phyloP scores from a whole-genome alignment of 176 grass and related monocot species.

The Eragrostis nindensis region DNA sequence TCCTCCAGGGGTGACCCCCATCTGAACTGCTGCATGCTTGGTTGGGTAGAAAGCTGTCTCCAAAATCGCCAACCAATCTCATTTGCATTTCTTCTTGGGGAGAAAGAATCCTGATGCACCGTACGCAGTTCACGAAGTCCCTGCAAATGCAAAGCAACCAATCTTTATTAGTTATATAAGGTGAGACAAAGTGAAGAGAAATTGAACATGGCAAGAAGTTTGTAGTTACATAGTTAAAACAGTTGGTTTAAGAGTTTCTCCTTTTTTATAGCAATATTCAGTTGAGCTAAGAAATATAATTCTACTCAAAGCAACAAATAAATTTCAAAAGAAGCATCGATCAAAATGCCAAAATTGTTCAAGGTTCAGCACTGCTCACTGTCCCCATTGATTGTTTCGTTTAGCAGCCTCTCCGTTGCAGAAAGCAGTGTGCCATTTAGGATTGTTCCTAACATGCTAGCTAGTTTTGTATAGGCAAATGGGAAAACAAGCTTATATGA shows the following conservation, averaged over 20 bases:
- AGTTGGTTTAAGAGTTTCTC: constrained; percentile 3
- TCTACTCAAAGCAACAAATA: constrained; percentile 6
- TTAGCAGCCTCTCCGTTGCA: constrained; percentile 5
- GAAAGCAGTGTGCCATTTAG: constrained; percentile 10
- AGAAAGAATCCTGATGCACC: constrained; percentile 74
- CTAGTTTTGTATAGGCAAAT: constrained; percentile 4
- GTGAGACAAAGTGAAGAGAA: constrained; percentile 17
- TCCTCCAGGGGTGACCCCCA: constrained; percentile 54
- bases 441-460: neutral
- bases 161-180: neutral
- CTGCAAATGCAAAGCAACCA: constrained; percentile 41
- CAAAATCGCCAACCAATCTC: constrained; percentile 57
- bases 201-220: neutral
- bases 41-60: constrained; percentile 54
- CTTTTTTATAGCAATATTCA: constrained; percentile 1
- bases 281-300: neutral
- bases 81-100: constrained; percentile 80
- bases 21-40: constrained; percentile 78
- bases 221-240: neutral
- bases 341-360: constrained; percentile 15
- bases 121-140: constrained; percentile 74
- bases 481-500: constrained; percentile 29
- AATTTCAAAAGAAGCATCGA: constrained; percentile 1
- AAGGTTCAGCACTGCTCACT: constrained; percentile 2
- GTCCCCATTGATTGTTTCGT: neutral